phyloP scores from a whole-genome alignment of 2,329 filamentous ascomycete species.

The Aspergillus sp. region DNA sequence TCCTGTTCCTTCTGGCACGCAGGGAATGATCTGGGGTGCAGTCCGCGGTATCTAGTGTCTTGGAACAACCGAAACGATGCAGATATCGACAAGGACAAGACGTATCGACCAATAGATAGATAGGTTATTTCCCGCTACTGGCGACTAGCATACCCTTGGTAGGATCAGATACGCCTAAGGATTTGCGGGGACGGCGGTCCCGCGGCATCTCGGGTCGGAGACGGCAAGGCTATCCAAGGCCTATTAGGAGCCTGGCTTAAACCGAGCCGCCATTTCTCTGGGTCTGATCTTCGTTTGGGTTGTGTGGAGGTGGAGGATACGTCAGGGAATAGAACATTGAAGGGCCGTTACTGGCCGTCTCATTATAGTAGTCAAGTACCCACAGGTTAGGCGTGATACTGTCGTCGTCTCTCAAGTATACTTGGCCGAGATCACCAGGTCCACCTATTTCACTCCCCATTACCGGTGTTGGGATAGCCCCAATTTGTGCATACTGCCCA shows the following conservation, averaged over 20 bases:
- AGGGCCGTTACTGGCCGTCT: slow-evolving; percentile 1
- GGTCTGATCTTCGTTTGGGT: background rate
- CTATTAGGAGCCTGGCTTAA: background rate
- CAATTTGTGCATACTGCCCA: background rate
- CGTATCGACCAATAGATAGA: background rate
- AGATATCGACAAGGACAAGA: background rate
- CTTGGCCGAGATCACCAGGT: background rate
- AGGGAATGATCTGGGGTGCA: background rate
- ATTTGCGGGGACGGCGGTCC: background rate
- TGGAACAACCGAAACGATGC: background rate
- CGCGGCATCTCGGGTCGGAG: background rate
- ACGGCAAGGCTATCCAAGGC: background rate
- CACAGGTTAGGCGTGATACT: background rate
- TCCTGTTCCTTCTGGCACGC: background rate
- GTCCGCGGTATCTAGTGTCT: background rate
- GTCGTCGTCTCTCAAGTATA: slow-evolving; percentile 4
- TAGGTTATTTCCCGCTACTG: background rate
- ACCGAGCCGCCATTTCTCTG: background rate
- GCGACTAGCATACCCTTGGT: background rate
- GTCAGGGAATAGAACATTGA: background rate
- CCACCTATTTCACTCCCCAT: background rate
- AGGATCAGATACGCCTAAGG: background rate
- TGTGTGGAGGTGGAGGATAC: background rate
- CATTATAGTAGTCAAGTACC: slow-evolving; percentile 4
- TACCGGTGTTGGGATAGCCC: background rate